Evolutionary conservation across 176 grass and related monocot genomes (phyloP), one percentile per base, ranked within the genome.

Genomic region (Avena atlantica): DNA sequence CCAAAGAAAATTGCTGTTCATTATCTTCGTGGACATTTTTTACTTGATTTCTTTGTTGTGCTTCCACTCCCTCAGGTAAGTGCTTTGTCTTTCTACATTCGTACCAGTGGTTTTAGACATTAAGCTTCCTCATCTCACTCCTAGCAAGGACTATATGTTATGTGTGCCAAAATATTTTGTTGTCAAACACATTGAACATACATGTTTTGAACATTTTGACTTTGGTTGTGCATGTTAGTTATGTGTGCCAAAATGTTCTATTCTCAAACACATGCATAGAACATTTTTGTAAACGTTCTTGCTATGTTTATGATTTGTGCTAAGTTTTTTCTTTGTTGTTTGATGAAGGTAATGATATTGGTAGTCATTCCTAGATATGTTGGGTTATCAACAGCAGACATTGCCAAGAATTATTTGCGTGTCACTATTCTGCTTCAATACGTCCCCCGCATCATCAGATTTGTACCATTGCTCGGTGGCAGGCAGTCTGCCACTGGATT

Each of bases 391-490:
- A 79, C 71, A 77, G 93, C 97, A 83, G 94, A 98, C 59, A 90
- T 90, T 72, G 93, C 94, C 29, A 98, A 98, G 88, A 98, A 98
- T 94, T 86, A 96, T 79, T 83, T 98, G 87, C 92, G 94, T 25
- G 85, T 60, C 79, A 98, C 92, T 42, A 85, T 98, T 79, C 93
- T 98, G 84, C 93, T 98, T 81, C 97, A 98, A 79, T 98, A 98
- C 86, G 65, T 94, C 61, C 97, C 94, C 12, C 84, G 97, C 78
- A 98, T 98, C 17, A 67, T 96, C 79, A 95, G 94, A 92, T 98
- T 98, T 77, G 90, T 98, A 23, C 97, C 97, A 10, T 83, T 98
- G 77, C 90, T 94, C 1, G 92, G 87, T 92, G 97, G 97, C 49
- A 90, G 92, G 44, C 92, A 96, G 73, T 96, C 94, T 21, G 69